These are phyloP conservation scores for Irpex sp. DNA, from an alignment of 1,284 basidiomycete genomes.

Conservation along the genomic window DNA sequence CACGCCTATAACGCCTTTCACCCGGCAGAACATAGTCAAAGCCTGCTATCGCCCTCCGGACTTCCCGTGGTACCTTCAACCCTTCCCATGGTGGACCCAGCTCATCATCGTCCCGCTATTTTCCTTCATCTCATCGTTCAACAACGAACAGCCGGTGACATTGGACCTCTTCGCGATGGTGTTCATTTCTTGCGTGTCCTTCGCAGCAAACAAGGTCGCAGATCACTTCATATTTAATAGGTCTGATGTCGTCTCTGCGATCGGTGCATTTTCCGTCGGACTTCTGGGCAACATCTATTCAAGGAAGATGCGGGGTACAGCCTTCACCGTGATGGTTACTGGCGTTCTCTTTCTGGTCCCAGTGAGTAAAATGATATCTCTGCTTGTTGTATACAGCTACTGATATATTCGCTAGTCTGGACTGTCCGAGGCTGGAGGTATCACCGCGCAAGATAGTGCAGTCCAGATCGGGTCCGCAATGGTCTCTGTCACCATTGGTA, in stretches of 20 bases:
- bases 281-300: constrained; percentile 83
- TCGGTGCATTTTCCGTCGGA: constrained; percentile 83
- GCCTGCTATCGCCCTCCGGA: constrained; percentile 68
- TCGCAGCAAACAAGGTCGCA: constrained; percentile 73
- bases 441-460: constrained; percentile 64
- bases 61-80: constrained; percentile 76
- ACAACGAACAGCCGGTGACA: constrained; percentile 76
- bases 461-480: constrained; percentile 80
- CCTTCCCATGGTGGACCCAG: constrained; percentile 73
- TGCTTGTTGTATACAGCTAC: not conserved
- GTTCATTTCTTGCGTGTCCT: constrained; percentile 77
- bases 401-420: constrained; percentile 56
- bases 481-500: constrained; percentile 87
- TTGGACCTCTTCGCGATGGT: constrained; percentile 82
- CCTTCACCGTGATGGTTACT: constrained; percentile 87
- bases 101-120: constrained; percentile 83
- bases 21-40: constrained; percentile 43
- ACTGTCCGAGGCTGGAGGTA: constrained; percentile 82
- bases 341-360: constrained; percentile 85
- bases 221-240: constrained; percentile 85
- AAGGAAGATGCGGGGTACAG: constrained; percentile 80
- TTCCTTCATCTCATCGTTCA: constrained; percentile 68
- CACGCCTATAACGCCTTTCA: constrained; percentile 46
- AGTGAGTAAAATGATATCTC: constrained; percentile 37
- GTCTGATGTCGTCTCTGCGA: constrained; percentile 79